Evolutionary conservation across 352 stramenopile genomes (phyloP).

Genomic region (Phytopythium aichiense): DNA sequence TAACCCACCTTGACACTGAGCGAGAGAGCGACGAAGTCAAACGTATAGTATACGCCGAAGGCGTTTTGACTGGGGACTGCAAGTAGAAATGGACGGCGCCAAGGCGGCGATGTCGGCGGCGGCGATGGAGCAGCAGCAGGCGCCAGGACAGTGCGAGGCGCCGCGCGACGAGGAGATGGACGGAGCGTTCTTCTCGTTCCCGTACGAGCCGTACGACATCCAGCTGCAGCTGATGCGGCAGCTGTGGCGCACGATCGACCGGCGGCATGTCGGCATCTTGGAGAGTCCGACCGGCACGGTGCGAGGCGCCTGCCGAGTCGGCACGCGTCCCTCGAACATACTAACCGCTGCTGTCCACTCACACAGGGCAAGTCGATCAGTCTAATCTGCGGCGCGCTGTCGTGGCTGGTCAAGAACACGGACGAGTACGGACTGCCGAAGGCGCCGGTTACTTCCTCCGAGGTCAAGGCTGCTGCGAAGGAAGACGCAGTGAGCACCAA

Average conservation of each 20-base stretch:
- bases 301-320: background rate
- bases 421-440: constrained; percentile 66
- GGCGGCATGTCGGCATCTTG: constrained; percentile 86
- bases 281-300: constrained; percentile 91
- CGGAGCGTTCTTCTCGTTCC: constrained; percentile 81
- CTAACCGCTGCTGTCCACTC: background rate
- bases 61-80: too few species aligned
- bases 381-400: constrained; percentile 85
- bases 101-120: background rate
- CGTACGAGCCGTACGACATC: constrained; percentile 89
- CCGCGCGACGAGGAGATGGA: constrained; percentile 17
- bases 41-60: too few species aligned
- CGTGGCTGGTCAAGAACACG: constrained; percentile 77
- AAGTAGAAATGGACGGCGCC: background rate
- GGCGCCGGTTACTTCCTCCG: background rate
- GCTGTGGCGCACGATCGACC: constrained; percentile 80
- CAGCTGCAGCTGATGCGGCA: constrained; percentile 87
- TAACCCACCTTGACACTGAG: too few species aligned
- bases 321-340: too few species aligned
- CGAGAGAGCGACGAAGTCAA: too few species aligned
- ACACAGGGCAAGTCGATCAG: constrained; percentile 88
- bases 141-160: too few species aligned
- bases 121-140: background rate
- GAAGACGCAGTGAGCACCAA: constrained; percentile 1
- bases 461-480: too few species aligned